A percentile compares a stretch with the other conserved stretches of the same genome.
These are phyloP conservation scores for Monosporozyma siamensis DNA, from an alignment of 805 yeast species.

Conservation along the genomic window DNA sequence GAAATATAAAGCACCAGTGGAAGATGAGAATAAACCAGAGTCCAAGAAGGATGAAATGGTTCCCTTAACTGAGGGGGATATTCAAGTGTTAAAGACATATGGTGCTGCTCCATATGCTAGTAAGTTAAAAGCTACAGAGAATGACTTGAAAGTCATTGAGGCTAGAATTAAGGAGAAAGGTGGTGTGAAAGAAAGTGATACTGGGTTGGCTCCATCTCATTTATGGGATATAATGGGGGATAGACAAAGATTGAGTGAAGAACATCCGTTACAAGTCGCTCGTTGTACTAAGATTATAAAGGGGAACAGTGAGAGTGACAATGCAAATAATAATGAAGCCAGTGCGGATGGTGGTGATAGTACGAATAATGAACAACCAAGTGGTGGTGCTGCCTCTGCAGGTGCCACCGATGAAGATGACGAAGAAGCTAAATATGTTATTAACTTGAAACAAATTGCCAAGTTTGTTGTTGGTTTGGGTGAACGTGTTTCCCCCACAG, in stretches of 20 bases:
- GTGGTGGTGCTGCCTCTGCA: constrained; percentile 6
- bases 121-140: constrained; percentile 70
- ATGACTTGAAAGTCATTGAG: constrained; percentile 79
- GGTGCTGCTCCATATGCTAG: constrained; percentile 95
- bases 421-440: constrained; percentile 84
- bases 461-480: constrained; percentile 95
- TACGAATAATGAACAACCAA: constrained; percentile 11
- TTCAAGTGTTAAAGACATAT: constrained; percentile 91
- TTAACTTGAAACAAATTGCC: constrained; percentile 95
- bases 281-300: constrained; percentile 95
- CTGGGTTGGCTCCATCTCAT: constrained; percentile 95
- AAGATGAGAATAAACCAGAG: constrained; percentile 36
- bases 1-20: constrained; percentile 83
- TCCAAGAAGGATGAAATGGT: constrained; percentile 53
- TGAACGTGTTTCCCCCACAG: constrained; percentile 95
- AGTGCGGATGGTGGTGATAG: constrained; percentile 16
- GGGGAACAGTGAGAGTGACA: constrained; percentile 32
- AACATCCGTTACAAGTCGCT: constrained; percentile 96
- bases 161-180: constrained; percentile 85
- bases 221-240: constrained; percentile 98
- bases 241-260: constrained; percentile 83
- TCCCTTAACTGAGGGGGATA: constrained; percentile 92
- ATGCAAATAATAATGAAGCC: constrained; percentile 9
- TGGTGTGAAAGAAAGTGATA: constrained; percentile 90
- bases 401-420: constrained; percentile 47